These are phyloP conservation scores for Irpex sp. DNA, from an alignment of 1,284 basidiomycete species.

Conservation along the genomic window DNA sequence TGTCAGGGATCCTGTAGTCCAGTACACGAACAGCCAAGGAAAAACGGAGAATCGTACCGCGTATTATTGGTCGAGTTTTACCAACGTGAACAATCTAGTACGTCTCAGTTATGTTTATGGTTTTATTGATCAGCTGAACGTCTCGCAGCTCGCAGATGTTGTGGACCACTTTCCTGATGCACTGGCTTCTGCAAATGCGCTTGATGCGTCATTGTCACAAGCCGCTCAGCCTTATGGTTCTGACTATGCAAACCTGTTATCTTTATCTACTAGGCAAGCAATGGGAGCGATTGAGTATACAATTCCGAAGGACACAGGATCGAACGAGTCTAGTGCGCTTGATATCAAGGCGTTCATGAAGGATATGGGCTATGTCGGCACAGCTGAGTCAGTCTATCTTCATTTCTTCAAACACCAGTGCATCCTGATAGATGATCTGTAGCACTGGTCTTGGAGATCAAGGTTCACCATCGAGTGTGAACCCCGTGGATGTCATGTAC, in stretches of 20 bases:
- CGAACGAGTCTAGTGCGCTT: constrained; percentile 30
- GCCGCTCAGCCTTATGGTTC: constrained; percentile 20
- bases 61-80: constrained; percentile 16
- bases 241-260: constrained; percentile 37
- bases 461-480: constrained; percentile 19
- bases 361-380: constrained; percentile 16
- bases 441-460: too few relatives aligned
- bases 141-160: constrained; percentile 23
- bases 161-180: constrained; percentile 23
- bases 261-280: constrained; percentile 38
- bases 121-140: neutral
- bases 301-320: constrained; percentile 18
- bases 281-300: constrained; percentile 38
- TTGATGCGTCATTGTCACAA: constrained; percentile 23
- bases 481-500: constrained; percentile 47
- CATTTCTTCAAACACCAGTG: too few relatives aligned
- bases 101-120: neutral
- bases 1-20: constrained; percentile 21
- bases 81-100: neutral
- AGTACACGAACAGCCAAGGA: constrained; percentile 17
- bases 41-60: constrained; percentile 19
- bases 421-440: too few relatives aligned
- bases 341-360: constrained; percentile 49
- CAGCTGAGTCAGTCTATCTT: constrained; percentile 9
- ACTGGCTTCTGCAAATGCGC: constrained; percentile 15